Evolutionary conservation across 305 asterid species (phyloP), one percentile per base, ranked within the genome.

Genomic region (Solanum hybrid): DNA sequence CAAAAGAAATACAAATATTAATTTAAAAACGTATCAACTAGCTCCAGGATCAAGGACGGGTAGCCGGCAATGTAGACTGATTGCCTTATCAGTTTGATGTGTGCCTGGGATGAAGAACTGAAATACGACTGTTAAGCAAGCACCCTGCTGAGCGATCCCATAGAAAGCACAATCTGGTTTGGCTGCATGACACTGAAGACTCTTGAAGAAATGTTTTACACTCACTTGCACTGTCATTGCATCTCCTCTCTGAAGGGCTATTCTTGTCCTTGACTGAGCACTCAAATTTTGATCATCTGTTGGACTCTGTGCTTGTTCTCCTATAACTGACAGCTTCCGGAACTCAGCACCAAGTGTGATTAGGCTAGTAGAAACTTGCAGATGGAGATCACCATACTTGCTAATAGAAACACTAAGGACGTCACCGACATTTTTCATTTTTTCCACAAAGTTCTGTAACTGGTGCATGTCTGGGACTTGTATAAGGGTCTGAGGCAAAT

Each of bases 41-140:
- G 97, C 89, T 2, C 99, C 99, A 0, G 98, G 96, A 93, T 97
- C 99, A 22, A 97, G 99, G 35, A 96, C 99, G 6, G 99, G 99
- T 90, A 97, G 93, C 93, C 97, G 88, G 88, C 98, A 97, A 90
- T 97, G 98, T 89, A 96, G 89, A 81, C 99, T 96, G 75, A 97
- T 95, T 0, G 98, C 94, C 88, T 96, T 97, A 91, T 97, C 99
- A 0, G 95, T 96, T 34, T 92, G 94, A 87, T 96, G 95, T 1
- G 99, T 96, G 10, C 99, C 99, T 0, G 98, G 98, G 60, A 94
- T 90, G 76, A 94, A 96, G 96, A 97, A 97, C 96, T 97, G 99
- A 90, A 96, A 97, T 20, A 97, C 94, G 89, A 97, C 93, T 34
- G 96, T 92, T 95, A 96, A 89, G 90, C 96, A 95, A 88, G 93